Base-by-base conservation (phyloP, 768 basidiomycete genomes). In the Boletus pseudo-olivaceus region DNA sequence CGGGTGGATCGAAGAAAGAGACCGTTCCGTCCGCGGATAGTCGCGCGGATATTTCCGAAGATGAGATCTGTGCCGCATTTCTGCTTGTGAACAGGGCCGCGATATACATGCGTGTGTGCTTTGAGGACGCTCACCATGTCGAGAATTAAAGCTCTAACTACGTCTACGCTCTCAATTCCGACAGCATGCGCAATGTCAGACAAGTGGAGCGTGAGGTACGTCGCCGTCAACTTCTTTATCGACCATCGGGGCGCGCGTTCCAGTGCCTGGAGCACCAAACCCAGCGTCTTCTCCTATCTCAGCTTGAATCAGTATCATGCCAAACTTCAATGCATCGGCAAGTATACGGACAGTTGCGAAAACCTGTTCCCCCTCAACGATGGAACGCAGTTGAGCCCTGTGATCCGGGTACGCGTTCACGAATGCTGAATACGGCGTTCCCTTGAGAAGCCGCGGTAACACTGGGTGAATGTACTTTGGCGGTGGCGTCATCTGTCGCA, bases 121-220 rank as follows among this genome's bases (percentile, higher is more conserved):
- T 27, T 3, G 15, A 23, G 11, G 38, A 45, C 15, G 34, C 78
- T 51, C 54, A 91, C 91, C 91, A 93, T 92, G 70, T 79, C 83
- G 6, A 90, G 65, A 19, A 93, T 70, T 45, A 90, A 63, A 4
- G 72, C 72, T 29, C 83, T 76, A 11, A 85, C 83, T 42, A 82
- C 80, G 14, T 78, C 81, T 46, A 79, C 77, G 23, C 62, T 76
- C 5, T 79, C 74, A 19, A 75, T 67, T 3, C 71, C 75, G 29
- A 78, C 60, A 3, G 68, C 62, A 15, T 75, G 76, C 3, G 80
- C 85, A 47, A 95, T 90, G 58, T 93, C 89, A 0, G 77, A 70
- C 8, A 94, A 71, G 34, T 85, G 80, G 15, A 93, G 81, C 0
- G 88, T 90, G 38, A 92, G 77, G 62, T 93, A 96, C 2, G 93